phyloP scores from a whole-genome alignment of 2,329 filamentous ascomycete species.

The Aspergillus clavatus region DNA sequence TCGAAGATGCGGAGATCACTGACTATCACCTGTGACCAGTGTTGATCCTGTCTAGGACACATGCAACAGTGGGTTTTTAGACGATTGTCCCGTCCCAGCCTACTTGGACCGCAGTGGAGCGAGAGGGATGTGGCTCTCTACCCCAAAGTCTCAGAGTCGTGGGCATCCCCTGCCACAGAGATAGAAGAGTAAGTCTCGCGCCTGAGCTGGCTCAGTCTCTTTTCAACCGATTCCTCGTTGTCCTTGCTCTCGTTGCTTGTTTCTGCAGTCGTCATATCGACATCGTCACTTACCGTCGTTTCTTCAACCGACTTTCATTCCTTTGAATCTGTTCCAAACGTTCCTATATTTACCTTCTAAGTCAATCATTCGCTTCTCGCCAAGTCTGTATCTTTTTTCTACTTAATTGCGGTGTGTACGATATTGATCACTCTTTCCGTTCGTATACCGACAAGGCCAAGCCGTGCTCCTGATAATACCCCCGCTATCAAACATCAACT shows the following conservation, averaged over 20 bases:
- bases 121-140: constrained; percentile 2
- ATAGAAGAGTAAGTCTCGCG: neutral
- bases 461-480: neutral
- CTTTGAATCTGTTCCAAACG: neutral
- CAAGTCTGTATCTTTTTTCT: too few species aligned
- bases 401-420: neutral
- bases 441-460: neutral
- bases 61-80: constrained; percentile 9
- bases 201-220: neutral
- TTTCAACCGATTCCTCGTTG: too few species aligned
- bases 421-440: too few species aligned
- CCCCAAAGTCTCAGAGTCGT: constrained; percentile 3
- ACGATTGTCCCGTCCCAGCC: constrained; percentile 4
- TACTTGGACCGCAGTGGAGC: constrained; percentile 2
- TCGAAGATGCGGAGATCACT: constrained; percentile 8
- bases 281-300: too few species aligned
- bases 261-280: too few species aligned
- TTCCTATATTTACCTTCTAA: too few species aligned
- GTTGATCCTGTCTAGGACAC: constrained; percentile 4
- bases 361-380: too few species aligned
- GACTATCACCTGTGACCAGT: constrained; percentile 14
- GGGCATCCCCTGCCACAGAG: neutral
- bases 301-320: neutral
- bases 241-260: neutral
- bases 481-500: constrained; percentile 20